Percentiles rank a stretch among this genome's conserved stretches.
Conservation (phyloP, 2,329 filamentous ascomycete genomes). For the Scytalidium sp. region DNA sequence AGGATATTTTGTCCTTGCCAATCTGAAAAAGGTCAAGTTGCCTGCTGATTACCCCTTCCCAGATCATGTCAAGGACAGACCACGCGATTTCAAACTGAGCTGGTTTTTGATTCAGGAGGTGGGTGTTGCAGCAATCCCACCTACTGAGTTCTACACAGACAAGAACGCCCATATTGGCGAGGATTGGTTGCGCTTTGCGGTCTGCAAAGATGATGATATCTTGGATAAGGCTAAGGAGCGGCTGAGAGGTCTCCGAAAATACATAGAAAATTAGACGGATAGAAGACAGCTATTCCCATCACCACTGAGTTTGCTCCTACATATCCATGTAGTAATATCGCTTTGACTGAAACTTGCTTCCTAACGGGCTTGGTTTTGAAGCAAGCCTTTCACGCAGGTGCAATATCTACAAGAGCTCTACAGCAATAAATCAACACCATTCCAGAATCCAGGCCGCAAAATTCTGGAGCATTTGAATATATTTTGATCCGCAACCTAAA, state of each 20-base stretch:
- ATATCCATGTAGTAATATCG: too few species aligned
- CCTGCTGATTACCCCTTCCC: constrained; percentile 87
- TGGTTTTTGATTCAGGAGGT: constrained; percentile 98
- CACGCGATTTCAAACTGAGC: constrained; percentile 88
- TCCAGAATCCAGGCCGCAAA: too few species aligned
- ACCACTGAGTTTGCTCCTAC: too few species aligned
- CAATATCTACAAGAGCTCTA: too few species aligned
- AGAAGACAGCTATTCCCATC: neutral
- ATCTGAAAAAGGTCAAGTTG: constrained; percentile 83
- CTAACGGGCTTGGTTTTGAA: too few species aligned
- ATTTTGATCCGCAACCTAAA: too few species aligned
- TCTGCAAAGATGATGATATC: constrained; percentile 91
- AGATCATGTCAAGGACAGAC: constrained; percentile 77
- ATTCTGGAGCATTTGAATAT: too few species aligned
- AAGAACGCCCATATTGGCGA: constrained; percentile 80
- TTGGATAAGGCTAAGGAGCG: constrained; percentile 76
- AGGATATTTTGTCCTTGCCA: constrained; percentile 95
- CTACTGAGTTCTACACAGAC: constrained; percentile 94
- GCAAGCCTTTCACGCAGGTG: too few species aligned
- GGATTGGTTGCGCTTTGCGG: constrained; percentile 91
- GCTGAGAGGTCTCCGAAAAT: constrained; percentile 56
- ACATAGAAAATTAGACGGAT: constrained; percentile 41
- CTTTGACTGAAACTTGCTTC: too few species aligned
- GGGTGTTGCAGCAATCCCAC: constrained; percentile 92
- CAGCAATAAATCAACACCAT: too few species aligned